A percentile compares a stretch with the other conserved stretches of the same genome.
Conservation (phyloP, 73 alveolate species). For the Paramecium sexaurelia region DNA sequence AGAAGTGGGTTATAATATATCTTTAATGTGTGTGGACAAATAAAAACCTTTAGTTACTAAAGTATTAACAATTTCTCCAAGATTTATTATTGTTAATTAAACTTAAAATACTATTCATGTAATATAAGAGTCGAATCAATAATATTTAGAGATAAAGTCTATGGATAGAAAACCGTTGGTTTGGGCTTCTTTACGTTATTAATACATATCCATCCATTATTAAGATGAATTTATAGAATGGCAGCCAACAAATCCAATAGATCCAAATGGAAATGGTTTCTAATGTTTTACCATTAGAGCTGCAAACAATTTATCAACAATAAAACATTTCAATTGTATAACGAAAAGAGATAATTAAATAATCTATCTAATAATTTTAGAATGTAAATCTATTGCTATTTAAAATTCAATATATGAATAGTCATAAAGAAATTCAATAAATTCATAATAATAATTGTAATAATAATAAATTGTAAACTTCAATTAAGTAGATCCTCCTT, state of each 20-base stretch:
- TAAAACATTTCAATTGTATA: conserved; percentile 39
- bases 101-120: neutral
- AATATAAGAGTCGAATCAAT: neutral
- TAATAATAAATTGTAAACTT: neutral
- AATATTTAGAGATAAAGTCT: neutral
- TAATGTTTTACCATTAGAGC: conserved; percentile 35
- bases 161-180: neutral
- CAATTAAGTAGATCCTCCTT: conserved; percentile 42
- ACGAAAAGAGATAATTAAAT: neutral
- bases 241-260: conserved; percentile 14
- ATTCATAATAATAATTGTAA: neutral
- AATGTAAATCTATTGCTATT: neutral
- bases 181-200: neutral
- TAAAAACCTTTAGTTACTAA: conserved; percentile 56
- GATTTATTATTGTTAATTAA: conserved; percentile 60
- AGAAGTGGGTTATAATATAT: conserved; percentile 52
- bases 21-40: conserved; percentile 50
- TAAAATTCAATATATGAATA: neutral
- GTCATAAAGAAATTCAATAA: neutral
- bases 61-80: conserved; percentile 61
- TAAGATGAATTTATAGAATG: conserved; percentile 3
- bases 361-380: conserved; percentile 14
- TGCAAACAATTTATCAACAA: neutral
- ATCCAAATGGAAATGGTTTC: conserved; percentile 43
- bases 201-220: neutral